Evolutionary conservation across 768 basidiomycete species (phyloP), one percentile per base, ranked within the genome.

Genomic region (Boletales sp.): DNA sequence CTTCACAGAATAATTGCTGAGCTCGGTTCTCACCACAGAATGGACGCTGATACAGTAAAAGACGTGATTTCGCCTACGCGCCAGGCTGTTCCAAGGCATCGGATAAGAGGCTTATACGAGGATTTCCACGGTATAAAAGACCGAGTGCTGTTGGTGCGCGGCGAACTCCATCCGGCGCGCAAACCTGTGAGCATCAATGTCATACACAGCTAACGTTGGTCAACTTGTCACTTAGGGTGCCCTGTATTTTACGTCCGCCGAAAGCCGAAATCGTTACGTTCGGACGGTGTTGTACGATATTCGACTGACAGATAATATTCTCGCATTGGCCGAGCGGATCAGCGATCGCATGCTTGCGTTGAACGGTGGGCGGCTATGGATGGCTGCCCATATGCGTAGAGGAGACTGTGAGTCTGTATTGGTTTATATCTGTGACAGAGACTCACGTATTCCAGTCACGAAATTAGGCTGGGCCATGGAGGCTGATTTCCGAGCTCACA

Each of bases 371-470:
- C 64, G 72, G 9, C 53, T 68, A 15, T 74, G 73, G 74, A 71
- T 75, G 70, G 70, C 70, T 41, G 71, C 69, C 9, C 73, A 74
- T 31, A 74, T 75, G 74, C 72, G 73, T 32, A 63, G 73, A 43
- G 74, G 74, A 1, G 73, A 74, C 42, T 74, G 72, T 74, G 44
- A 60, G 72, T 38, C n/a, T 35, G 9, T 11, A 4, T 36, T 13
- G 8, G 3, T 45, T 37, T 8, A 9, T 1, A 14, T 18, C 34
- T n/a, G 6, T 4, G 25, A 17, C 14, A 31, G 25, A 28, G 6
- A 21, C 19, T 60, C 36, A 61, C 13, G 10, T 13, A 10, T 0
- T 46, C n/a, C 48, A 64, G 71, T 70, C 47, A 47, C 65, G 32
- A 49, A 49, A 28, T 15, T 60, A 17, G 62, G 57, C 21, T 77